Evolutionary conservation across 768 basidiomycete species (phyloP).

Genomic region (Phallus indusiatus): DNA sequence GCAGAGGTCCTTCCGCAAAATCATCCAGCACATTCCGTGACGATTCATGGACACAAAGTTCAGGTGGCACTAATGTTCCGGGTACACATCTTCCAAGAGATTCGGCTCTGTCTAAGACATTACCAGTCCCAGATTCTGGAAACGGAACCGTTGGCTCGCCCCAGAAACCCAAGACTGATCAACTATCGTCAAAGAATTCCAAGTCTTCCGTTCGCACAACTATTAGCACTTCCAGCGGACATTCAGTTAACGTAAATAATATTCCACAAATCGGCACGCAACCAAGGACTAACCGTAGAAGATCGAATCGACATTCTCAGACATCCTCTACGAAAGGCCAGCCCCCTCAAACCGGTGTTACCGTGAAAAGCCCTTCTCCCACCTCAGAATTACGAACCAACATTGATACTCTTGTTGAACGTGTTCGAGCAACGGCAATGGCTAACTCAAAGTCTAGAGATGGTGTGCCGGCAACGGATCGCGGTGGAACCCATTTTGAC

Average conservation of each 20-base stretch:
- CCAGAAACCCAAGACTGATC: background rate
- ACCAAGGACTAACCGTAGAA: background rate
- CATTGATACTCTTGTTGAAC: slow-evolving; percentile 72
- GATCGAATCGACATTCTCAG: background rate
- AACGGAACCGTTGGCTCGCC: background rate
- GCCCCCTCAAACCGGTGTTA: background rate
- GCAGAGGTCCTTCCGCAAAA: background rate
- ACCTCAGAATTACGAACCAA: slow-evolving; percentile 43
- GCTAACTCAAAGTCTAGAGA: slow-evolving; percentile 15
- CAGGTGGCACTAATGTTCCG: background rate
- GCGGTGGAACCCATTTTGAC: slow-evolving; percentile 74
- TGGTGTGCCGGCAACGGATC: slow-evolving; percentile 36
- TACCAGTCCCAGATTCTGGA: background rate
- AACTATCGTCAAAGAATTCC: background rate
- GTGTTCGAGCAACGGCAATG: slow-evolving; percentile 66
- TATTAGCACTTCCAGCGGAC: background rate
- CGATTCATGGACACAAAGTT: background rate
- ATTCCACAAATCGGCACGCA: slow-evolving; percentile 39
- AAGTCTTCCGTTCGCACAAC: background rate
- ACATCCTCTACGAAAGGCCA: background rate
- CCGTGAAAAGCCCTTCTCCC: slow-evolving; percentile 23
- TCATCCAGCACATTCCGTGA: background rate
- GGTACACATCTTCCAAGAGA: background rate
- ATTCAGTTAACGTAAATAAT: slow-evolving; percentile 16
- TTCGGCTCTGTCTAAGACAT: background rate